Evolutionary conservation across 1,284 basidiomycete species (phyloP).

Genomic region (Microbotryum saponariae): DNA sequence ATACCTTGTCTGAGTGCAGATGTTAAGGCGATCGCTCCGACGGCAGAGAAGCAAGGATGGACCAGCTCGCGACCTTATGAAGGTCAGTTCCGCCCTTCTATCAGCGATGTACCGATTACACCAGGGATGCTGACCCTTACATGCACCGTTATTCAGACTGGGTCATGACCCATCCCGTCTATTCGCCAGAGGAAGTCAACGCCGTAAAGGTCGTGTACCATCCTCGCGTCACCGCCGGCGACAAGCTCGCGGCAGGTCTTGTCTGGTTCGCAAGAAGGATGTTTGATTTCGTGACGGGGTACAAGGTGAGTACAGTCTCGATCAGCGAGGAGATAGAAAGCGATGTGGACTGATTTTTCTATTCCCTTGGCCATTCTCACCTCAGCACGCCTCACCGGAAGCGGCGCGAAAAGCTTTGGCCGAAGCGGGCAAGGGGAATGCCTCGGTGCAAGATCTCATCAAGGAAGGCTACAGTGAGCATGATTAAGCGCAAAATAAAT

Average conservation of each 20-base stretch:
- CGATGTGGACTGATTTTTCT: no score
- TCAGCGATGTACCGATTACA: no score
- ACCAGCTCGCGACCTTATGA: no score
- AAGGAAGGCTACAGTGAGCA: slow-evolving; percentile 12
- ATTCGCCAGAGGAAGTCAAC: slow-evolving; percentile 66
- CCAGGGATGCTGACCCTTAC: no score
- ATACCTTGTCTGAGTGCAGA: no score
- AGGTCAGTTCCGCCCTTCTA: no score
- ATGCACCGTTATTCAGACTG: slow-evolving; percentile 41
- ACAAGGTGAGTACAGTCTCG: slow-evolving; percentile 46
- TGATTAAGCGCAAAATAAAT: neutral
- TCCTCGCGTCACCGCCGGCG: slow-evolving; percentile 57
- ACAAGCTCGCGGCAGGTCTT: slow-evolving; percentile 61
- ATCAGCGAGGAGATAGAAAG: no score
- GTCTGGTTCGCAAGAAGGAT: slow-evolving; percentile 54
- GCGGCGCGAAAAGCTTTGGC: slow-evolving; percentile 13
- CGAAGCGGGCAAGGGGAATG: slow-evolving; percentile 22
- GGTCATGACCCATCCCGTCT: slow-evolving; percentile 68
- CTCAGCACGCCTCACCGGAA: slow-evolving; percentile 45
- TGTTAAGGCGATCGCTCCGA: no score
- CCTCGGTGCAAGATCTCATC: slow-evolving; percentile 5
- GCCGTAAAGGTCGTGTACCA: slow-evolving; percentile 69
- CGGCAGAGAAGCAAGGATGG: no score
- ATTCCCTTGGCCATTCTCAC: neutral
- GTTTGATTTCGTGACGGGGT: slow-evolving; percentile 67